Percentiles rank a stretch among this genome's conserved stretches.
These are phyloP conservation scores for Solanum pimpinellifolium DNA, from an alignment of 257 asterid species.

Conservation along the genomic window DNA sequence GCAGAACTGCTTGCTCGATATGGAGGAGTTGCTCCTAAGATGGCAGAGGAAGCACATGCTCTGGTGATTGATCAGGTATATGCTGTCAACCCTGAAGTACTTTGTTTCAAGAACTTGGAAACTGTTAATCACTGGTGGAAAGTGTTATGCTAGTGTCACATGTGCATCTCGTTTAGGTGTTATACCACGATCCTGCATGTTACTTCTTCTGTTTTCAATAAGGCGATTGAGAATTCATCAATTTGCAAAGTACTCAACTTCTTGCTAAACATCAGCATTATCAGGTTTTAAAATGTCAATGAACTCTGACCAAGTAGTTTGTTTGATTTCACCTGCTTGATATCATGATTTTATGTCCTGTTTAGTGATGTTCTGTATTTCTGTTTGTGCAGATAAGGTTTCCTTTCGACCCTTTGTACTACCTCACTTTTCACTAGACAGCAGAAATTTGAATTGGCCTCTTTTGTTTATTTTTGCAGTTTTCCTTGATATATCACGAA, in stretches of 20 bases:
- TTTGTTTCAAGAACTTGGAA: neutral
- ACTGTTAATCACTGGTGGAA: neutral
- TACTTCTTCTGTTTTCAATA: neutral
- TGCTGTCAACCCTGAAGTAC: neutral
- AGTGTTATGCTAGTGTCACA: neutral
- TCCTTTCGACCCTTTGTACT: neutral
- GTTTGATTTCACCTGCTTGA: neutral
- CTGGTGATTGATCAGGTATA: constrained; percentile 81
- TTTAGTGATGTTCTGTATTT: neutral
- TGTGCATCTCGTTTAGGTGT: neutral
- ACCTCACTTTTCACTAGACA: neutral
- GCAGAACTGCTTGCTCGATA: constrained; percentile 79
- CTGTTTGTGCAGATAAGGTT: neutral
- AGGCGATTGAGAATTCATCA: neutral
- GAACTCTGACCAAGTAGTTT: neutral
- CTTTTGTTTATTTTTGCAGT: neutral
- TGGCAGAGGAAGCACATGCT: constrained; percentile 97
- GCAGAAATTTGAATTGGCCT: neutral
- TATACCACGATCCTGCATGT: neutral
- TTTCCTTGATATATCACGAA: neutral
- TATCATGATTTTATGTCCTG: neutral
- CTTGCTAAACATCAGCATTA: neutral
- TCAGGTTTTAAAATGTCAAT: neutral
- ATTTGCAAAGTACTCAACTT: neutral
- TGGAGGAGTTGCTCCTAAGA: constrained; percentile 98